Evolutionary conservation across 1,139 yeast species (phyloP), one percentile per base, ranked within the genome.

Genomic region (Blastobotrys persicus): DNA sequence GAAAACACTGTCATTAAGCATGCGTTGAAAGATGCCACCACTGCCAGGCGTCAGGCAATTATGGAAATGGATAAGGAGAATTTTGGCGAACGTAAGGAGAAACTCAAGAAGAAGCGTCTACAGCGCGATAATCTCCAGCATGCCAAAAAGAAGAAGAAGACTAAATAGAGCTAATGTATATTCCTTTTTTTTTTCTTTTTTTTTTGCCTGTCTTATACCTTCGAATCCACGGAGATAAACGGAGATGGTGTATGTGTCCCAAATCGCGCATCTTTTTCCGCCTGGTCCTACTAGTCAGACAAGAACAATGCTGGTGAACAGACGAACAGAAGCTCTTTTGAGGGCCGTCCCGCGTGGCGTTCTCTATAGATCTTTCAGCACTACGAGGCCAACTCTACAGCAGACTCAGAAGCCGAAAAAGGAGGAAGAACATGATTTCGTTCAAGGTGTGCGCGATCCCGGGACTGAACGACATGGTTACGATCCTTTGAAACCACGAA

Each of bases 61-160:
- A 80, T 92, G 87, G 96, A 87, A 43, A 89, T 92, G 97, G 97
- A 92, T 54, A 81, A 79, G 58, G 97, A 87, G 55, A 78, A 81
- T 32, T 89, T 89, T 65, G 97, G 98, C 9, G 92, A 87, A 70
- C 59, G 85, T 77, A 38, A 32, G 18, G 45, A 48, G 16, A 28
- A 23, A 28, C 40, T 37, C 18, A 41, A 33, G 31, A 18, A 34
- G 33, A 34, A 33, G 12, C 32, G 46, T 2, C 47, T 39, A 18
- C 33, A 31, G 3, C 35, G 38, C 12, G 42, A 41, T 14, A 47
- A 35, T 23, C 39, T 31, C 26, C 20, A 42, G 11, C 39, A 38
- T 20, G n/a, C 28, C 14, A 46, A 42, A 38, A 47, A 46, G 42
- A 44, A 26, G 28, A 37, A 13, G 12, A 26, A 7, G 9, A 20